Percentiles rank a stretch among this genome's conserved stretches.
Evolutionary conservation across 371 early-diverging fungal genomes (phyloP).

Genomic region (Apophysomyces trapeziformis): DNA sequence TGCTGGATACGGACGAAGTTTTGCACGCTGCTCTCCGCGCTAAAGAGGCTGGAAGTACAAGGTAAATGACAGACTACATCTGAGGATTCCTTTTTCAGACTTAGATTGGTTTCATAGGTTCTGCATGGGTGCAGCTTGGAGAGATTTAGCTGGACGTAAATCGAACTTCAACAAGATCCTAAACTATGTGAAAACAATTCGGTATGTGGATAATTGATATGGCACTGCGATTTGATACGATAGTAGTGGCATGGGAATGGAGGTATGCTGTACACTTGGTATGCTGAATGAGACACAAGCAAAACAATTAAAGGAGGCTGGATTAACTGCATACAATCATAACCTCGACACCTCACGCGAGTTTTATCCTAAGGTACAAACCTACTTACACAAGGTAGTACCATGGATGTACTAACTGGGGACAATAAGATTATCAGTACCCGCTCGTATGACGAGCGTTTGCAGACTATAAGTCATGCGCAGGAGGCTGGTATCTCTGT

Average conservation of each 20-base stretch:
- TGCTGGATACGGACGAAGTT: constrained; percentile 73
- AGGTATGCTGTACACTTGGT: constrained; percentile 86
- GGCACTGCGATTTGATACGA: background rate
- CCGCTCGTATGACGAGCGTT: constrained; percentile 78
- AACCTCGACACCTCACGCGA: constrained; percentile 83
- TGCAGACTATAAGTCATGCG: constrained; percentile 73
- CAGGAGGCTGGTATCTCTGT: constrained; percentile 81
- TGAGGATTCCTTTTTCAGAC: constrained; percentile 19
- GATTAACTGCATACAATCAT: constrained; percentile 85
- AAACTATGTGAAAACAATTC: constrained; percentile 75
- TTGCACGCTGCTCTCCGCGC: constrained; percentile 75
- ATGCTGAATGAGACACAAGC: constrained; percentile 80
- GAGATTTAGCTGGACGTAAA: constrained; percentile 78
- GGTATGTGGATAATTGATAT: constrained; percentile 44
- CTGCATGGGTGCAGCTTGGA: constrained; percentile 86
- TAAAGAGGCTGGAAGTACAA: constrained; percentile 76
- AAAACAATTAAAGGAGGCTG: constrained; percentile 75
- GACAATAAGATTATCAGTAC: constrained; percentile 70
- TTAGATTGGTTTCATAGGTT: constrained; percentile 30
- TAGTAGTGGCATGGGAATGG: constrained; percentile 82
- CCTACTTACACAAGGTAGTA: background rate
- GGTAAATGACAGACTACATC: constrained; percentile 24
- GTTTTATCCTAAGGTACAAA: constrained; percentile 68
- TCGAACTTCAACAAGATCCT: constrained; percentile 80
- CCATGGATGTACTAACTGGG: background rate